These are phyloP conservation scores for Exserohilum turcica DNA, from an alignment of 2,329 filamentous ascomycete species.

Conservation along the genomic window DNA sequence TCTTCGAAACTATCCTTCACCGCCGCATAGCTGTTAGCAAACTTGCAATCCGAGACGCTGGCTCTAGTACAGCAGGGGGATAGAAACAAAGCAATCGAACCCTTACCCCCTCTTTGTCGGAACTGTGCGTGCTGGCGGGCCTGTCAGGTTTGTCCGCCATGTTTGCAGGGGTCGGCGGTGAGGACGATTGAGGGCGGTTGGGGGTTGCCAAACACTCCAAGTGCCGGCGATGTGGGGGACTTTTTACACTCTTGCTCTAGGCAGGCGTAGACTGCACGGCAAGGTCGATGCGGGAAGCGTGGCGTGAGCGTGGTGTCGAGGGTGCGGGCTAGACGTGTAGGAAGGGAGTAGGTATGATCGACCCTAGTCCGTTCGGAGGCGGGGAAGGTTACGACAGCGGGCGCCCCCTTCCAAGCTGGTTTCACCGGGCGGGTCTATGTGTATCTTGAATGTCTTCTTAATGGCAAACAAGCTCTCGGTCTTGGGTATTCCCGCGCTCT, in stretches of 20 bases:
- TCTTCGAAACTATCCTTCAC: conserved; percentile 80
- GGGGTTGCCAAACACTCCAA: conserved; percentile 19
- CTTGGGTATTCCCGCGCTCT: conserved; percentile 6
- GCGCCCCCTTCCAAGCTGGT: conserved; percentile 10
- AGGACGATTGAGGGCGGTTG: conserved; percentile 14
- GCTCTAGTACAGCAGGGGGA: neutral
- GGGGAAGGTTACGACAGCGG: conserved; percentile 12
- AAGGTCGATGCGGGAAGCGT: neutral
- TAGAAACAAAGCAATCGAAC: neutral
- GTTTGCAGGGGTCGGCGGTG: conserved; percentile 17
- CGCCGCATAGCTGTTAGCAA: conserved; percentile 19
- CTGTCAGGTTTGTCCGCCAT: conserved; percentile 32
- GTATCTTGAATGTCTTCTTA: neutral
- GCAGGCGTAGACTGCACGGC: too few relatives aligned
- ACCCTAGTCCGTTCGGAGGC: conserved; percentile 11
- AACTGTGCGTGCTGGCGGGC: conserved; percentile 42
- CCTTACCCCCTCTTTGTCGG: conserved; percentile 39
- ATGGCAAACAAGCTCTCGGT: conserved; percentile 5
- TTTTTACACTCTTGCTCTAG: too few relatives aligned
- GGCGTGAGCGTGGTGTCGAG: conserved; percentile 14
- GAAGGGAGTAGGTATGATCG: conserved; percentile 12
- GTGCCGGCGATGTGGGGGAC: conserved; percentile 20
- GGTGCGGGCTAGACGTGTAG: conserved; percentile 18
- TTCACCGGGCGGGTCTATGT: neutral
- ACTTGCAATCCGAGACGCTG: neutral